These are phyloP conservation scores for Letharia lupina DNA, from an alignment of 495 filamentous ascomycete species.

Conservation along the genomic window DNA sequence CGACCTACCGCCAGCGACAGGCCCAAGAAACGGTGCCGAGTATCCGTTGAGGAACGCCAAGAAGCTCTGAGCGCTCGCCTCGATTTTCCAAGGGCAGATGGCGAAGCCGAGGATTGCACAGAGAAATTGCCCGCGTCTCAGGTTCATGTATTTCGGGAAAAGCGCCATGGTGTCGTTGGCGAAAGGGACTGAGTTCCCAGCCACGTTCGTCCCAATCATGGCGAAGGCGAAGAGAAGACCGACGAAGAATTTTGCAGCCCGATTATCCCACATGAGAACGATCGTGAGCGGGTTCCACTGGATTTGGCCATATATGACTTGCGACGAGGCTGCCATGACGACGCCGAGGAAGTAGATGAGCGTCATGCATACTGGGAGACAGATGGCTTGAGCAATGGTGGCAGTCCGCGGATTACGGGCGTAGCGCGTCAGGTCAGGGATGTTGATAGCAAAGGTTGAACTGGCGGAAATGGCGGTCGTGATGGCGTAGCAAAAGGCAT, in stretches of 20 bases:
- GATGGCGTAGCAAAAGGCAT: constrained; percentile 16
- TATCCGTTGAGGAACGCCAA: constrained; percentile 41
- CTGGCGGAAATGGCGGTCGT: constrained; percentile 13
- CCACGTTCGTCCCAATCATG: constrained; percentile 5
- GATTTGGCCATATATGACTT: constrained; percentile 43
- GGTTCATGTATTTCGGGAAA: constrained; percentile 43
- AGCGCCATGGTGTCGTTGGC: constrained; percentile 52
- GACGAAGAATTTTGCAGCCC: constrained; percentile 50
- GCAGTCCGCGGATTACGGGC: constrained; percentile 40
- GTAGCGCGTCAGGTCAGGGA: constrained; percentile 56
- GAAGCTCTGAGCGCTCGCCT: constrained; percentile 37
- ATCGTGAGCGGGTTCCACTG: constrained; percentile 49
- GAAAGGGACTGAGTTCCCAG: constrained; percentile 48
- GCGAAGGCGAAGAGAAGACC: constrained; percentile 20
- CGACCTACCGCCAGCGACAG: constrained; percentile 32
- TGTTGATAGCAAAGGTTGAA: constrained; percentile 37
- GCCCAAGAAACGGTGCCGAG: constrained; percentile 37
- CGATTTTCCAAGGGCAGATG: constrained; percentile 44
- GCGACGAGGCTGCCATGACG: constrained; percentile 37
- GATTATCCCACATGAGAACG: constrained; percentile 41
- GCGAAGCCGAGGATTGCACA: constrained; percentile 31
- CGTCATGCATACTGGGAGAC: constrained; percentile 49
- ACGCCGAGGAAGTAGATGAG: constrained; percentile 34
- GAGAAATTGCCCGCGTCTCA: constrained; percentile 29
- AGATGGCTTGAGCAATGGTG: constrained; percentile 42